Evolutionary conservation across 108 stramenopile genomes (phyloP).

Genomic region (Stephanodiscus minutulus): DNA sequence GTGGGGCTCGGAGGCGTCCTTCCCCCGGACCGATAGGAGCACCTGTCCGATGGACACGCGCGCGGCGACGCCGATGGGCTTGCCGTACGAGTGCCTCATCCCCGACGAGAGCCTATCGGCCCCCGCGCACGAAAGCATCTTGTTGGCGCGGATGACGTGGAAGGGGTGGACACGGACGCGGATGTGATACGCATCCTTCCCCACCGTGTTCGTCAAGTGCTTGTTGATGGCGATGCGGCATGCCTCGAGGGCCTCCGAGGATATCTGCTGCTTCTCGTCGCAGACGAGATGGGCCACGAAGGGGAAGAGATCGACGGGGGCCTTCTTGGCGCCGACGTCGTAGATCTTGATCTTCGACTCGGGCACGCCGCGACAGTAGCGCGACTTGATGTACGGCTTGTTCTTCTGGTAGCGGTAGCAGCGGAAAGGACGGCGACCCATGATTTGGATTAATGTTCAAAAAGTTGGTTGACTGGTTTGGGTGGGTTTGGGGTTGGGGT

Average conservation of each 20-base stretch:
- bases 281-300: slow-evolving; percentile 99
- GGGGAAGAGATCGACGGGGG: slow-evolving; percentile 98
- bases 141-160: slow-evolving; percentile 99
- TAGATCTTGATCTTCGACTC: slow-evolving; percentile 99
- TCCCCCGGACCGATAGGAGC: slow-evolving; percentile 92
- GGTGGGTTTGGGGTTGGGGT: neutral
- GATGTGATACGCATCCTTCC: slow-evolving; percentile 99
- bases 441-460: slow-evolving; percentile 35
- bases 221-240: slow-evolving; percentile 99
- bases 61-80: slow-evolving; percentile 99
- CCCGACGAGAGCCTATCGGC: slow-evolving; percentile 99
- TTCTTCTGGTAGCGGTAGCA: slow-evolving; percentile 99
- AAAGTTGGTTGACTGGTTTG: slow-evolving; percentile 1
- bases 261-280: slow-evolving; percentile 99
- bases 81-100: slow-evolving; percentile 99
- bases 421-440: slow-evolving; percentile 96
- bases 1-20: slow-evolving; percentile 90
- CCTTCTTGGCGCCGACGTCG: slow-evolving; percentile 99
- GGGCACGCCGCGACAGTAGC: slow-evolving; percentile 99
- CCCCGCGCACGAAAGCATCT: slow-evolving; percentile 99
- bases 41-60: slow-evolving; percentile 99
- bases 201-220: slow-evolving; percentile 97
- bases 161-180: slow-evolving; percentile 99
- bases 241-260: slow-evolving; percentile 99
- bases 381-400: slow-evolving; percentile 99